phyloP scores from a whole-genome alignment of 2,329 filamentous ascomycete genomes.

The Capronia americana region DNA sequence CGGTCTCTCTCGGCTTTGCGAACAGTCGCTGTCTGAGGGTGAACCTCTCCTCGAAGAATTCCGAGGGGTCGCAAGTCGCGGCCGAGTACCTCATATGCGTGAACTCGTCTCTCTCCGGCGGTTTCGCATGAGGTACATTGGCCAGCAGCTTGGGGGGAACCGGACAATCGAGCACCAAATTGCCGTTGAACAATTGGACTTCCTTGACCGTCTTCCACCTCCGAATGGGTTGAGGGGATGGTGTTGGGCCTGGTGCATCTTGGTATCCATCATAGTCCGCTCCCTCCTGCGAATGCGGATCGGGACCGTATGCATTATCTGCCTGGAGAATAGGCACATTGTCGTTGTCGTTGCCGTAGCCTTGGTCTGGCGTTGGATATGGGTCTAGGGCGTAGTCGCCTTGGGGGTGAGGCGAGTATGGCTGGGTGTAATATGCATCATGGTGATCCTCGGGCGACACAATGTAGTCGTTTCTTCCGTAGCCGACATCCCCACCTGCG shows the following conservation, averaged over 20 bases:
- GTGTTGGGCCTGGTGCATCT: slow-evolving; percentile 47
- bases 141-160: slow-evolving; percentile 87
- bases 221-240: slow-evolving; percentile 69
- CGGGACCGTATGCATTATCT: slow-evolving; percentile 67
- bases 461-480: slow-evolving; percentile 70
- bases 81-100: slow-evolving; percentile 87
- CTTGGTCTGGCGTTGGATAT: slow-evolving; percentile 60
- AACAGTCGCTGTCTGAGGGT: slow-evolving; percentile 91
- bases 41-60: slow-evolving; percentile 89
- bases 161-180: slow-evolving; percentile 94
- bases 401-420: slow-evolving; percentile 73
- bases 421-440: slow-evolving; percentile 82
- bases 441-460: slow-evolving; percentile 85
- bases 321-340: slow-evolving; percentile 75
- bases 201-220: slow-evolving; percentile 99
- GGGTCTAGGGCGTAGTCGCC: slow-evolving; percentile 64
- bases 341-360: slow-evolving; percentile 74
- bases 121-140: slow-evolving; percentile 80
- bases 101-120: slow-evolving; percentile 80
- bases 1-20: slow-evolving; percentile 88
- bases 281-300: slow-evolving; percentile 55
- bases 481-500: slow-evolving; percentile 39
- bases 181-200: slow-evolving; percentile 95
- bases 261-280: slow-evolving; percentile 44
- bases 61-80: slow-evolving; percentile 87